A percentile compares a stretch with the other conserved stretches of the same genome.
Evolutionary conservation across 441 rosid species (phyloP).

Genomic region (Macaranga tanarius): DNA sequence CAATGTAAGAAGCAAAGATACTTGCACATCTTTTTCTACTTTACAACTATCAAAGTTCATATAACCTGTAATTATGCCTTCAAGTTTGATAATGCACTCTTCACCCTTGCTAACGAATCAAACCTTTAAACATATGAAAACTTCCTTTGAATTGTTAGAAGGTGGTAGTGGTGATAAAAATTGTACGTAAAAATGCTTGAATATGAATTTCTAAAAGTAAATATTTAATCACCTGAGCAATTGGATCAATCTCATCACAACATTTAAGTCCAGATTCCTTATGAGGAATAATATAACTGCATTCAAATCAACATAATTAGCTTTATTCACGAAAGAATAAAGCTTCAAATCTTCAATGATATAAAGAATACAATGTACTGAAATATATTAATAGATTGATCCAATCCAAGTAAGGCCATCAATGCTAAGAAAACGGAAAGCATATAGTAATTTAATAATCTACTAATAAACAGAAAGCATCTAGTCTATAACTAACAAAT

Average conservation of each 20-base stretch:
- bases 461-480: no score
- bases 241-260: slow-evolving; percentile 61
- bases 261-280: slow-evolving; percentile 58
- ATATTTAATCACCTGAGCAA: slow-evolving; percentile 47
- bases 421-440: no score
- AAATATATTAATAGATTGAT: neutral
- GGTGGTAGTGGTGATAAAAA: neutral
- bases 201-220: neutral
- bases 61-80: no score
- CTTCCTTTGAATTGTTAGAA: neutral
- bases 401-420: no score
- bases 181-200: neutral
- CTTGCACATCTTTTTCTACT: no score
- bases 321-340: neutral
- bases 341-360: neutral
- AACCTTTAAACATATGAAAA: neutral
- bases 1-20: no score
- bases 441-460: no score
- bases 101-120: slow-evolving; percentile 35
- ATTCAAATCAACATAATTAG: slow-evolving; percentile 11
- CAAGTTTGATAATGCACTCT: no score
- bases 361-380: neutral
- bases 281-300: slow-evolving; percentile 62
- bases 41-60: no score
- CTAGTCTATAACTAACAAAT: no score